A percentile compares a stretch with the other conserved stretches of the same genome.
Evolutionary conservation across 1,284 basidiomycete species (phyloP).

Genomic region (Trichosporon faecale): DNA sequence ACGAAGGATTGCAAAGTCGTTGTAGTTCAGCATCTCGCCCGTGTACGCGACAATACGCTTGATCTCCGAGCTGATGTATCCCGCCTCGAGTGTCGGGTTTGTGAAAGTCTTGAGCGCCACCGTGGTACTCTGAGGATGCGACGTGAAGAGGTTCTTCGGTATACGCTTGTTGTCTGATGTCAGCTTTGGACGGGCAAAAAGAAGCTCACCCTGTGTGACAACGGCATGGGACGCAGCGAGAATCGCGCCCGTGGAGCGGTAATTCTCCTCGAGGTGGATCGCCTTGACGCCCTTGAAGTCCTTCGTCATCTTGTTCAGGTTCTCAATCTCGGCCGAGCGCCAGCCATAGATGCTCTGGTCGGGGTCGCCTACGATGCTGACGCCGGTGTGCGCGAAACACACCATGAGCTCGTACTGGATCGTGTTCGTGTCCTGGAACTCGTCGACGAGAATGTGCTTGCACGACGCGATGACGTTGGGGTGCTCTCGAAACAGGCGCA

Average conservation of each 20-base stretch:
- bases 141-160: slow-evolving; percentile 70
- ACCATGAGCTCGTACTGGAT: slow-evolving; percentile 82
- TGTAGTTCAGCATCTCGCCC: slow-evolving; percentile 68
- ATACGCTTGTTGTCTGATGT: slow-evolving; percentile 58
- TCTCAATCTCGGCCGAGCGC: slow-evolving; percentile 78
- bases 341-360: slow-evolving; percentile 92
- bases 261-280: slow-evolving; percentile 81
- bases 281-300: slow-evolving; percentile 66
- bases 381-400: slow-evolving; percentile 61
- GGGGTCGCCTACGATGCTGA: slow-evolving; percentile 87
- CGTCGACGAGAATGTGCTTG: slow-evolving; percentile 79
- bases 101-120: slow-evolving; percentile 55
- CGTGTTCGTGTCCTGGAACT: slow-evolving; percentile 89
- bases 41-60: slow-evolving; percentile 70
- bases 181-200: not conserved
- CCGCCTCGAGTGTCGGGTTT: slow-evolving; percentile 58
- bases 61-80: slow-evolving; percentile 74
- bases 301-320: slow-evolving; percentile 70
- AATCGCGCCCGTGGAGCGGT: slow-evolving; percentile 78
- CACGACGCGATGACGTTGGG: slow-evolving; percentile 63
- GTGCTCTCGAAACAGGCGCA: slow-evolving; percentile 65
- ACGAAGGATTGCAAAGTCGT: slow-evolving; percentile 78
- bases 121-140: slow-evolving; percentile 62
- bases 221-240: slow-evolving; percentile 72
- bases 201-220: slow-evolving; percentile 67